These are phyloP conservation scores for Trichomonas tenax DNA, from an alignment of 208 protist genomes.

Conservation along the genomic window DNA sequence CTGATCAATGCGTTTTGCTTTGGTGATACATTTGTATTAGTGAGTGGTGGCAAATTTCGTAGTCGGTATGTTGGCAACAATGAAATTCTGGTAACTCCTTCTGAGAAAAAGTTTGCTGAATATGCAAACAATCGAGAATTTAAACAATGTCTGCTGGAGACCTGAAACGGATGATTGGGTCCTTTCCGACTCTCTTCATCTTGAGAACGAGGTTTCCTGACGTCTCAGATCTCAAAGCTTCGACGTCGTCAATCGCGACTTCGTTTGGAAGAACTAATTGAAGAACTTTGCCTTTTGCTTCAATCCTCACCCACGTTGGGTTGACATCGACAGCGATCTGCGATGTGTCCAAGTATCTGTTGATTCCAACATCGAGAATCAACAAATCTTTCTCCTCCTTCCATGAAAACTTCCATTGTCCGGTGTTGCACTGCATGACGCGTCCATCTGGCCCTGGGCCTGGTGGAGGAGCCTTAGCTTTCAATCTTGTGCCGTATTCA, in stretches of 20 bases:
- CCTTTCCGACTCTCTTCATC: neutral
- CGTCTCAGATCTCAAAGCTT: neutral
- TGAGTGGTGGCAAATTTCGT: too few relatives aligned
- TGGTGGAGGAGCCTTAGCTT: neutral
- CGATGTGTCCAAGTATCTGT: slow-evolving; percentile 72
- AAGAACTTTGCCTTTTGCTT: slow-evolving; percentile 72
- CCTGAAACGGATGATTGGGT: neutral
- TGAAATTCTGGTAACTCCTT: too few relatives aligned
- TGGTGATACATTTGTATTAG: too few relatives aligned
- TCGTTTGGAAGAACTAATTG: slow-evolving; percentile 65
- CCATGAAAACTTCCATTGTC: slow-evolving; percentile 60
- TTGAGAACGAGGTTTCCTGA: neutral
- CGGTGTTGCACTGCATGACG: slow-evolving; percentile 68
- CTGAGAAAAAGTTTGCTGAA: too few relatives aligned
- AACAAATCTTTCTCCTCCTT: slow-evolving; percentile 52
- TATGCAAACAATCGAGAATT: neutral
- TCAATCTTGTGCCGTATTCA: slow-evolving; percentile 54
- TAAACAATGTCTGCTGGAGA: neutral
- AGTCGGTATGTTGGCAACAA: too few relatives aligned
- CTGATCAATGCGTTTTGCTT: too few relatives aligned
- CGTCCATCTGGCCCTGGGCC: slow-evolving; percentile 46
- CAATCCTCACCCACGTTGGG: slow-evolving; percentile 62
- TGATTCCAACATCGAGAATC: slow-evolving; percentile 58
- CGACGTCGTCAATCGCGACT: slow-evolving; percentile 35
- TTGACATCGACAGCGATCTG: slow-evolving; percentile 70